A percentile compares a stretch with the other conserved stretches of the same genome.
These are phyloP conservation scores for Blastocystis sp. DNA, from an alignment of 352 stramenopile species.

Conservation along the genomic window DNA sequence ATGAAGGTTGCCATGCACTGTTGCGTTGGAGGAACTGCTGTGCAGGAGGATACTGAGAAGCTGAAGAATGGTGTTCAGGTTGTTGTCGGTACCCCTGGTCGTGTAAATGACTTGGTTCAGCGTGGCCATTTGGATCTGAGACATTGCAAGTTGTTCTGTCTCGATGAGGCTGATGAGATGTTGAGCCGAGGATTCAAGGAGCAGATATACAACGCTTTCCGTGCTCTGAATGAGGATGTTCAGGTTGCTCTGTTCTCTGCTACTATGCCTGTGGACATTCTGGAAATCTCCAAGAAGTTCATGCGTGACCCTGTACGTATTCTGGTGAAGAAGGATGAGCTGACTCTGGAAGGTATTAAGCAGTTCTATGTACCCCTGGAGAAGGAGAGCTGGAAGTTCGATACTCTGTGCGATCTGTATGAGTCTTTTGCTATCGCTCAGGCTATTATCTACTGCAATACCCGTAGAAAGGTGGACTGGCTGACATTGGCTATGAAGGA, in stretches of 20 bases:
- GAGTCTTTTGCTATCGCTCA: constrained; percentile 98
- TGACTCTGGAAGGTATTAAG: constrained; percentile 99
- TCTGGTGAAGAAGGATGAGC: constrained; percentile 97
- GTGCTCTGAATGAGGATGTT: constrained; percentile 80
- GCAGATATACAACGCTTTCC: constrained; percentile 99
- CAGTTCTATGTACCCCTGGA: constrained; percentile 99
- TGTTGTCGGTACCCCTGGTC: constrained; percentile 92
- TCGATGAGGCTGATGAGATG: constrained; percentile 99
- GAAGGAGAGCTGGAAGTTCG: constrained; percentile 97
- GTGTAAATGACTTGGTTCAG: constrained; percentile 99
- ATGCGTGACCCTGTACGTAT: constrained; percentile 97
- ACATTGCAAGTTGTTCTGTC: constrained; percentile 89
- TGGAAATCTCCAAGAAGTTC: constrained; percentile 94
- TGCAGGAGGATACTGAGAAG: constrained; percentile 94
- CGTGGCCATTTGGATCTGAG: constrained; percentile 83
- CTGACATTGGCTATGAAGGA: constrained; percentile 96
- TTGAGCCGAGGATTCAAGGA: constrained; percentile 97
- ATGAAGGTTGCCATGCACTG: constrained; percentile 92
- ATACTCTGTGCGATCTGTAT: constrained; percentile 98
- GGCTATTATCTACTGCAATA: constrained; percentile 99
- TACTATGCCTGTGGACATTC: constrained; percentile 96
- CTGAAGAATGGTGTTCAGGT: constrained; percentile 94
- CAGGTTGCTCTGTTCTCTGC: constrained; percentile 97
- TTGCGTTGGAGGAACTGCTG: constrained; percentile 91
- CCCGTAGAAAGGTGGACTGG: constrained; percentile 96